phyloP scores from a whole-genome alignment of 2,329 filamentous ascomycete species.

The Xylariaceae sp. region DNA sequence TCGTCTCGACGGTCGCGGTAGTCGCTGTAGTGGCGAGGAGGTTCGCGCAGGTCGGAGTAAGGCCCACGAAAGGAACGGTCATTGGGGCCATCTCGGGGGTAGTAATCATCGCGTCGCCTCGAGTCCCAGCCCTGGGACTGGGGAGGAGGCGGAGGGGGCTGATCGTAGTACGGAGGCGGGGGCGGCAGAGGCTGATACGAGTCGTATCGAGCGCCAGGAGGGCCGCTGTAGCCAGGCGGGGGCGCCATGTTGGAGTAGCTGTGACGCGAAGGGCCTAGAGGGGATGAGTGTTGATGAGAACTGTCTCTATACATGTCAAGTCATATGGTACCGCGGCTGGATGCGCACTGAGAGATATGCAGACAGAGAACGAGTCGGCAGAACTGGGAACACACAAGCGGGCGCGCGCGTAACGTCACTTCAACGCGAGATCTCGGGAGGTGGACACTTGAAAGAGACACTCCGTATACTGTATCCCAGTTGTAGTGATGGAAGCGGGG shows the following conservation, averaged over 20 bases:
- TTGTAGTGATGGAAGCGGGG: no score
- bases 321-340: not conserved
- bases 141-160: conserved; percentile 8
- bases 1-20: not conserved
- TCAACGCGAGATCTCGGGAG: no score
- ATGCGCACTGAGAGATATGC: no score
- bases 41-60: conserved; percentile 26
- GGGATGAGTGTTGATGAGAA: not conserved
- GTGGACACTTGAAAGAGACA: no score
- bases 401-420: no score
- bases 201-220: conserved; percentile 10
- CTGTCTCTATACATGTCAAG: not conserved
- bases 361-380: no score
- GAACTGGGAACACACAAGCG: no score
- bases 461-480: no score
- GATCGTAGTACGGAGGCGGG: conserved; percentile 7
- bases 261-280: not conserved
- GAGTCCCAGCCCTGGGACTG: conserved; percentile 10
- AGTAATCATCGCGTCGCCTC: conserved; percentile 5
- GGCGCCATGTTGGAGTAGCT: conserved; percentile 4
- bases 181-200: conserved; percentile 12
- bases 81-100: conserved; percentile 16
- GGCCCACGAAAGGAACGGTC: conserved; percentile 24
- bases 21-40: conserved; percentile 4
- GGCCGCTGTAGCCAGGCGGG: conserved; percentile 9